Base-by-base conservation (phyloP, 2,329 filamentous ascomycete species). In the Aspergillus pseudoviridinutans region DNA sequence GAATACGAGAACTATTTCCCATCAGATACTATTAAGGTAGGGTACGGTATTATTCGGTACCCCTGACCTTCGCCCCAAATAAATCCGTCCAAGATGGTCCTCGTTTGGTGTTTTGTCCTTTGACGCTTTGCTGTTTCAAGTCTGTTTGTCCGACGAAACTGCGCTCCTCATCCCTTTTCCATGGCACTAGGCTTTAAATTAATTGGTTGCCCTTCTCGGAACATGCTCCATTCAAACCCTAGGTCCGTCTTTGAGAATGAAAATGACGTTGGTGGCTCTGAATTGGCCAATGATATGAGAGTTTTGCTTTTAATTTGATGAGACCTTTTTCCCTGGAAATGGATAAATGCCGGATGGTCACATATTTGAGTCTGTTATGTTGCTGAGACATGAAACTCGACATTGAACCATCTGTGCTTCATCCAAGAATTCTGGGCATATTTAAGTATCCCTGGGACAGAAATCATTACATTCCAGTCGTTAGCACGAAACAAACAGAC, bases 121-220 rank as follows among this genome's bases (percentile, higher is more conserved):
- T 59, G 51, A 49, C 49, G 51, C 51, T 57, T 56, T 58, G 47
- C 61, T 54, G 59, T 60, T 61, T 63, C 61, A 59, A 46, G 55
- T 42, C 29, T 35, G 41, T 52, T 56, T 57, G 51, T 61, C 57
- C 56, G 22, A 9, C 49, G n/a, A 44, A 44, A 44, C 10, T 6
- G 41, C 2, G 9, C 7, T 46, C 22, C n/a, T 17, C 42, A 46
- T 46, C 42, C 42, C 42, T 24, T 46, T 44, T 22, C 12, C 42
- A 46, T 10, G 42, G 42, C 42, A 10, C 3, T 20, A 38, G 3
- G 14, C 2, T 1, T 17, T 8, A 17, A 17, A 1, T 38, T 46
- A 9, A 46, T 46, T 46, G 42, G 42, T 12, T 22, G 9, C 8
- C 3, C n/a, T 20, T 10, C 9, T 0, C 22, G 42, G 42, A 1